Base-by-base conservation (phyloP, 1,284 basidiomycete genomes). In the Amylostereum chailletii region DNA sequence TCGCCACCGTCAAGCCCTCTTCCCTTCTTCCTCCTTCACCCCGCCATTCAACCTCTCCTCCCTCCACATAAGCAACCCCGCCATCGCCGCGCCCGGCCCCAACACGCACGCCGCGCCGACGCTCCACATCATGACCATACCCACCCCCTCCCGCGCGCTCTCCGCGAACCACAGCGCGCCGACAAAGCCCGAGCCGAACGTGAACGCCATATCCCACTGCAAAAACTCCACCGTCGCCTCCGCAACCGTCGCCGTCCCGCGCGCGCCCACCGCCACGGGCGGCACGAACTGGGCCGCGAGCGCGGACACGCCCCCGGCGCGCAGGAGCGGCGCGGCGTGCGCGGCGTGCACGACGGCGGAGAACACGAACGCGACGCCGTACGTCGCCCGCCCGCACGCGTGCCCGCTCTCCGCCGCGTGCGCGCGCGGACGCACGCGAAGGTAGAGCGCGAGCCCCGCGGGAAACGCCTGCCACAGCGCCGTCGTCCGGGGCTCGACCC, bases 391-490 rank as follows among this genome's bases (percentile, higher is more conserved):
- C 19, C 74, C 59, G 30, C 63, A 67, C 8, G 57, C 46, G 46
- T 68, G 65, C 2, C 74, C 74, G 4, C 52, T 30, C 19, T 19
- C 19, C 19, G 19, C 19, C 38, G 49, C 45, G 31, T 42, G 41
- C 10, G 49, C 48, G 8, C 50, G 49, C 26, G 48, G 55, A 26
- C 53, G 53, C 27, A 58, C 39, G 36, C 57, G 55, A 31, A 55
- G 48, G 42, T 57, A 50, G 9, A 46, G 36, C 2, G 60, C 61
- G 38, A 69, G 58, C 51, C 60, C 63, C 29, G 69, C n/a, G 3
- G 75, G 74, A 51, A 71, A 74, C 11, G 60, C 51, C 48, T 76
- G 75, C 74, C 74, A 77, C 34, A 67, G 53, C 3, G 67, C 68
- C 8, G 69, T 76, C 48, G 71, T 56, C 26, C 49, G 47, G 3